Conservation (phyloP, 495 filamentous ascomycete species). For the Aspergillus sparsus region DNA sequence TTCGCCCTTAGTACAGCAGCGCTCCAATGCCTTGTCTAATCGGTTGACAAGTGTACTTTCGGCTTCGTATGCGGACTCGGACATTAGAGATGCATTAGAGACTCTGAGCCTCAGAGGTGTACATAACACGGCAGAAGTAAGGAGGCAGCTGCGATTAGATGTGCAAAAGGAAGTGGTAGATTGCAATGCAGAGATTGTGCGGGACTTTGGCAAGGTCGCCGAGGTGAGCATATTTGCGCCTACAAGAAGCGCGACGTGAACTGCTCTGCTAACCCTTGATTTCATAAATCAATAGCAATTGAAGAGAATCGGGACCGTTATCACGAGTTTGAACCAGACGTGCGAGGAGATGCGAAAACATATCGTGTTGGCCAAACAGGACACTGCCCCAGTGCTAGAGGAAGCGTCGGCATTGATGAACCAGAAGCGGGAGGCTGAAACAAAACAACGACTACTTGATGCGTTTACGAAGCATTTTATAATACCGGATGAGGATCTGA, state of each 20-base stretch:
- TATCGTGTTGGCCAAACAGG: slow-evolving; percentile 69
- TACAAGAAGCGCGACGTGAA: neutral
- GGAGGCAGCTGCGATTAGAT: slow-evolving; percentile 78
- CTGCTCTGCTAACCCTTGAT: slow-evolving; percentile 5
- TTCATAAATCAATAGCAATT: slow-evolving; percentile 64
- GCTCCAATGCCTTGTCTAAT: slow-evolving; percentile 66
- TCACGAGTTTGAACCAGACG: slow-evolving; percentile 74
- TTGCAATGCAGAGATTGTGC: slow-evolving; percentile 88
- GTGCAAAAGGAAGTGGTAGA: slow-evolving; percentile 91
- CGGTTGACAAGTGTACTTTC: slow-evolving; percentile 85
- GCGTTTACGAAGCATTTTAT: slow-evolving; percentile 85
- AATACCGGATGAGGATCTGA: slow-evolving; percentile 75
- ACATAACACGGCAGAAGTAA: slow-evolving; percentile 74
- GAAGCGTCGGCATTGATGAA: slow-evolving; percentile 75
- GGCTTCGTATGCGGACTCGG: slow-evolving; percentile 86
- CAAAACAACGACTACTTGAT: slow-evolving; percentile 80
- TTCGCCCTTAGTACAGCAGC: slow-evolving; percentile 37
- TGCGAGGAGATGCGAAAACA: slow-evolving; percentile 80
- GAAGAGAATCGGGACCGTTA: slow-evolving; percentile 75
- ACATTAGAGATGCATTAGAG: slow-evolving; percentile 82
- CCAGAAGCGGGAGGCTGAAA: slow-evolving; percentile 75
- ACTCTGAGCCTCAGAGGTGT: slow-evolving; percentile 72
- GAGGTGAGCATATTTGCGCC: slow-evolving; percentile 58
- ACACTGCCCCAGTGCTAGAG: slow-evolving; percentile 73
- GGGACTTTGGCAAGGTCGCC: slow-evolving; percentile 87